Evolutionary conservation across 2,329 filamentous ascomycete genomes (phyloP).

Genomic region (Colletotrichum cuscutae): DNA sequence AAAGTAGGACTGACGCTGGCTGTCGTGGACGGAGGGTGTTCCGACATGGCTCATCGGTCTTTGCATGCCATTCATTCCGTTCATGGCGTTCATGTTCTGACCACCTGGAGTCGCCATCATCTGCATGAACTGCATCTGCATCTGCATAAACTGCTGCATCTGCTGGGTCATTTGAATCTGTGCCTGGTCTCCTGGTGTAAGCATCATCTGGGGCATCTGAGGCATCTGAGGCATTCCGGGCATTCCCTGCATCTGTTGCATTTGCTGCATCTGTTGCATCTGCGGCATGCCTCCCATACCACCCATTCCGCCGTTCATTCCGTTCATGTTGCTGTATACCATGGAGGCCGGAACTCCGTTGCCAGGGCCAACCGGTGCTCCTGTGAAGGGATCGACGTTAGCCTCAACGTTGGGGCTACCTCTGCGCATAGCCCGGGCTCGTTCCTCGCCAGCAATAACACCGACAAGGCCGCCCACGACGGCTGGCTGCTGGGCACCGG

Average conservation of each 20-base stretch:
- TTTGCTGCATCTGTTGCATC: slow-evolving; percentile 28
- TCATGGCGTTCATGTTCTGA: slow-evolving; percentile 37
- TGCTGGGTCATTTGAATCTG: slow-evolving; percentile 85
- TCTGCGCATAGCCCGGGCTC: slow-evolving; percentile 79
- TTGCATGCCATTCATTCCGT: slow-evolving; percentile 40
- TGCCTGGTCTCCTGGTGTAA: slow-evolving; percentile 74
- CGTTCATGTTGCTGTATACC: slow-evolving; percentile 49
- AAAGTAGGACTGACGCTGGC: slow-evolving; percentile 56
- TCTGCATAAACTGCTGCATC: slow-evolving; percentile 89
- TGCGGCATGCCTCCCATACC: slow-evolving; percentile 44
- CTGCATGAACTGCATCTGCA: slow-evolving; percentile 96
- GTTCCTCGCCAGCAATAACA: slow-evolving; percentile 87
- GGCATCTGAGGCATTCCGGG: slow-evolving; percentile 14
- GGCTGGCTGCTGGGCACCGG: slow-evolving; percentile 47
- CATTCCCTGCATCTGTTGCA: slow-evolving; percentile 37
- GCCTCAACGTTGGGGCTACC: slow-evolving; percentile 78
- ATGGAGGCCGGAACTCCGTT: slow-evolving; percentile 57
- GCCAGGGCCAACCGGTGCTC: slow-evolving; percentile 58
- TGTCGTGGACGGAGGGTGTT: slow-evolving; percentile 56
- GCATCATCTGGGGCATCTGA: slow-evolving; percentile 51
- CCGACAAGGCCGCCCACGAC: slow-evolving; percentile 83
- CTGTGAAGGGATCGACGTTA: slow-evolving; percentile 49
- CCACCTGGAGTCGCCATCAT: slow-evolving; percentile 70
- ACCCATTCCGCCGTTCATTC: slow-evolving; percentile 34
- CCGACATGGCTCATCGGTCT: slow-evolving; percentile 51